Evolutionary conservation across 768 basidiomycete species (phyloP).

Genomic region (Naganishia randhawae): DNA sequence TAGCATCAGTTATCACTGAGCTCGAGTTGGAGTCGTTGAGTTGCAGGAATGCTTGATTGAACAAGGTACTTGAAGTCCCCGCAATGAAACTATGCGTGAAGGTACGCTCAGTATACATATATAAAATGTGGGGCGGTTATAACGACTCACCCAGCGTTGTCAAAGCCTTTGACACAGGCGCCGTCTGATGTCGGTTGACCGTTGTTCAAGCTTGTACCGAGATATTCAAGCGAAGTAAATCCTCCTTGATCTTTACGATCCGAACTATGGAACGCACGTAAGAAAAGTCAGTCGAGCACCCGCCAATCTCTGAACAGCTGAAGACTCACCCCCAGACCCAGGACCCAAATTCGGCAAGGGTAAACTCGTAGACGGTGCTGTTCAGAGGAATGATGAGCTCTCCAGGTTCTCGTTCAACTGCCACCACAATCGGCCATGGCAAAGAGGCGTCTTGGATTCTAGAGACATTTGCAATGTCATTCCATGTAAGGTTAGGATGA

Average conservation of each 20-base stretch:
- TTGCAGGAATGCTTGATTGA: slow-evolving; percentile 43
- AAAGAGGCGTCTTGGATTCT: slow-evolving; percentile 36
- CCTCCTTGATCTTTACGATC: slow-evolving; percentile 59
- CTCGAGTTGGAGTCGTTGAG: slow-evolving; percentile 36
- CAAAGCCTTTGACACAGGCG: slow-evolving; percentile 69
- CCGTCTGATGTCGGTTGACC: slow-evolving; percentile 59
- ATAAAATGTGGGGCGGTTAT: neutral
- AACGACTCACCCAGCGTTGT: slow-evolving; percentile 55
- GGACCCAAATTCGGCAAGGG: slow-evolving; percentile 47
- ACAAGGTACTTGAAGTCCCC: slow-evolving; percentile 60
- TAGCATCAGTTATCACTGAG: slow-evolving; percentile 40
- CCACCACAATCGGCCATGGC: slow-evolving; percentile 50
- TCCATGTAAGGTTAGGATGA: slow-evolving; percentile 46
- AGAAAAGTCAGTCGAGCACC: neutral
- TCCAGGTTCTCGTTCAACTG: slow-evolving; percentile 47
- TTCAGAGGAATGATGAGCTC: slow-evolving; percentile 46
- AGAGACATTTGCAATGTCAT: slow-evolving; percentile 35
- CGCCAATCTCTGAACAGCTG: neutral
- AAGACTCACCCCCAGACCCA: slow-evolving; percentile 36
- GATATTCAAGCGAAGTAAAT: slow-evolving; percentile 57
- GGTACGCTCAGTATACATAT: slow-evolving; percentile 27
- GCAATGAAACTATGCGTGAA: slow-evolving; percentile 60
- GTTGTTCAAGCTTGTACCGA: slow-evolving; percentile 64
- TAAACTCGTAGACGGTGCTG: slow-evolving; percentile 49
- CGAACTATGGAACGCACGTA: slow-evolving; percentile 35